Evolutionary conservation across 2,329 filamentous ascomycete genomes (phyloP), one percentile per base, ranked within the genome.

Genomic region (Diaporthe ampelina): DNA sequence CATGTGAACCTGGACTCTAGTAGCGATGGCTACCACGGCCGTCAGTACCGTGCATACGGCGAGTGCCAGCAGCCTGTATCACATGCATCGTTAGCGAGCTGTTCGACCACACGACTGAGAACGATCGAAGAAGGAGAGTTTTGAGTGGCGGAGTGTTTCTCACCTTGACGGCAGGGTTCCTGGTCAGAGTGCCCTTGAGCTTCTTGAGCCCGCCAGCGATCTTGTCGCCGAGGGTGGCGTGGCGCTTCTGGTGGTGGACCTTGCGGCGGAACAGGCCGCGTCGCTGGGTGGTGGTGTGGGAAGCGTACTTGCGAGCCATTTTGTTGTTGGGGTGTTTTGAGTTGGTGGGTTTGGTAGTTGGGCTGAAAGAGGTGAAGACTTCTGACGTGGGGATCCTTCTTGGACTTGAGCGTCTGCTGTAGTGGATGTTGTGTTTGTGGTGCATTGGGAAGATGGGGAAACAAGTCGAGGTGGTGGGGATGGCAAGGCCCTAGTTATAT

Each of bases 21-120:
- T 75, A 29, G 73, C 81, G 85, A 75, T 81, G 87, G 73, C 85
- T 86, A 74, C 91, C 90, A 50, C 91, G 89, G 3, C 93, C 93
- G 82, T 94, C 93, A 61, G 93, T 94, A 54, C 93, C 93, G 78
- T 90, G 89, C 92, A 94, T 94, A 72, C 93, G 88, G 75, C 93
- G 88, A 67, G 92, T 93, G 37, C 93, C 93, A 78, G 93, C 92
- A 81, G 92, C 93, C 91, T 93, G 73, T 50, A n/a, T 19, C 5
- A 21, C 21, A 43, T 32, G 57, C 8, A 26, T 52, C n/a, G 77
- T 76, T 24, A 75, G 73, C 15, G 57, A 19, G 15, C 50, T 35
- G 29, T n/a, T 10, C 10, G 0, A 43, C 19, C 37, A 79, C 54
- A 77, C 75, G 57, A 29, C 32, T 19, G 21, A 43, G 40, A 2